phyloP scores from a whole-genome alignment of 805 yeast species.

The Wickerhamomyces sydowiorum region DNA sequence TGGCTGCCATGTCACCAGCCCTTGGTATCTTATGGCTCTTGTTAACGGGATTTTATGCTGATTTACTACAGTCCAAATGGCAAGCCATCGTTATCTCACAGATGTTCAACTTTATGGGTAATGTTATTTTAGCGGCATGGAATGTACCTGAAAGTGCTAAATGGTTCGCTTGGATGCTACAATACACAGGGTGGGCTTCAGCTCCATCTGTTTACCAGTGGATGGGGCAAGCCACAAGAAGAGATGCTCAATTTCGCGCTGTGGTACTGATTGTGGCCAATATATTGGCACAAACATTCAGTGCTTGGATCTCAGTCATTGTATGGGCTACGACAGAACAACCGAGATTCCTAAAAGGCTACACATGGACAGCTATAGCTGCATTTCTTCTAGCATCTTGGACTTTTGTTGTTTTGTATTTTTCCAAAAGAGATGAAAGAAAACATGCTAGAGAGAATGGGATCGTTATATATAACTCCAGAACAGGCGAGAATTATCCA shows the following conservation, averaged over 20 bases:
- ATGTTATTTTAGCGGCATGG: constrained; percentile 46
- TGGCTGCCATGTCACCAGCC: constrained; percentile 37
- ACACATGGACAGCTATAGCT: constrained; percentile 31
- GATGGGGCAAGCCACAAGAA: constrained; percentile 52
- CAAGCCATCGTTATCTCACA: constrained; percentile 37
- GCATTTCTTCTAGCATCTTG: constrained; percentile 25
- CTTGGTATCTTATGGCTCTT: constrained; percentile 10
- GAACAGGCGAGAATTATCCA: constrained; percentile 13
- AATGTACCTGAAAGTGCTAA: constrained; percentile 44
- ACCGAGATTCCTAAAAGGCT: constrained; percentile 52
- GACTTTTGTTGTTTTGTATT: constrained; percentile 25
- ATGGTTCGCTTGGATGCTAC: constrained; percentile 40
- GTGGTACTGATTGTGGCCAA: constrained; percentile 41
- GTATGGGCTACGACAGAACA: constrained; percentile 38
- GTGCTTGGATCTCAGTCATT: constrained; percentile 41
- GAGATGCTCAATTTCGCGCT: constrained; percentile 47
- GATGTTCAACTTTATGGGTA: constrained; percentile 41
- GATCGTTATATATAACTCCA: constrained; percentile 26
- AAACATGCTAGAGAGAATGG: constrained; percentile 31
- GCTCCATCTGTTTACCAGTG: constrained; percentile 56
- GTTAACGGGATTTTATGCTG: constrained; percentile 17
- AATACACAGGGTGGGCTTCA: constrained; percentile 39
- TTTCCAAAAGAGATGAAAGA: constrained; percentile 35
- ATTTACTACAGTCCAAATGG: constrained; percentile 31
- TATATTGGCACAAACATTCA: constrained; percentile 42